Percentiles rank a stretch among this genome's conserved stretches.
Evolutionary conservation across 768 basidiomycete genomes (phyloP).

Genomic region (Tulasnella sp.): DNA sequence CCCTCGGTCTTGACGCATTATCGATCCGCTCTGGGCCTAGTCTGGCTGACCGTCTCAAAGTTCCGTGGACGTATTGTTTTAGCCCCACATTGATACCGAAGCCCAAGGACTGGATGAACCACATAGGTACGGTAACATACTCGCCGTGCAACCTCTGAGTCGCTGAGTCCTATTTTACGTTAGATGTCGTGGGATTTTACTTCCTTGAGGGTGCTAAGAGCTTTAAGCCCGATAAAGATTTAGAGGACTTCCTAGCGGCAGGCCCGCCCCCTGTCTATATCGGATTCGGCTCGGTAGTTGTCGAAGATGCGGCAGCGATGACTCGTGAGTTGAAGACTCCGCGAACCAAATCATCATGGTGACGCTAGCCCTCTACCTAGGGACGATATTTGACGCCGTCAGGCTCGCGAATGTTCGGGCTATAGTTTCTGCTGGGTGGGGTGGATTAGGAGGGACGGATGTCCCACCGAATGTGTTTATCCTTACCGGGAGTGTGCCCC

Average conservation of each 20-base stretch:
- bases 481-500: slow-evolving; percentile 62
- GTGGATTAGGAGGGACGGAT: slow-evolving; percentile 56
- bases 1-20: slow-evolving; percentile 56
- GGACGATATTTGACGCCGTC: slow-evolving; percentile 63
- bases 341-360: not conserved
- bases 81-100: slow-evolving; percentile 61
- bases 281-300: slow-evolving; percentile 66
- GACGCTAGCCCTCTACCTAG: slow-evolving; percentile 41
- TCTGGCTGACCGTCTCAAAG: slow-evolving; percentile 55
- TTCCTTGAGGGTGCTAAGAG: slow-evolving; percentile 58
- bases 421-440: slow-evolving; percentile 69
- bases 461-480: slow-evolving; percentile 62
- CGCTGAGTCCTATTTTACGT: not conserved
- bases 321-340: slow-evolving; percentile 47
- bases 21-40: slow-evolving; percentile 56
- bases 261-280: slow-evolving; percentile 63
- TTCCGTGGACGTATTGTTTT: slow-evolving; percentile 70
- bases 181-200: slow-evolving; percentile 68
- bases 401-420: slow-evolving; percentile 59
- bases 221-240: slow-evolving; percentile 54
- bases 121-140: slow-evolving; percentile 55
- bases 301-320: slow-evolving; percentile 58
- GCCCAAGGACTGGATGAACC: slow-evolving; percentile 64
- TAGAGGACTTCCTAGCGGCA: slow-evolving; percentile 53
- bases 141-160: not conserved